Base-by-base conservation (phyloP, 495 filamentous ascomycete species). In the Astrothelium macrocarpum region DNA sequence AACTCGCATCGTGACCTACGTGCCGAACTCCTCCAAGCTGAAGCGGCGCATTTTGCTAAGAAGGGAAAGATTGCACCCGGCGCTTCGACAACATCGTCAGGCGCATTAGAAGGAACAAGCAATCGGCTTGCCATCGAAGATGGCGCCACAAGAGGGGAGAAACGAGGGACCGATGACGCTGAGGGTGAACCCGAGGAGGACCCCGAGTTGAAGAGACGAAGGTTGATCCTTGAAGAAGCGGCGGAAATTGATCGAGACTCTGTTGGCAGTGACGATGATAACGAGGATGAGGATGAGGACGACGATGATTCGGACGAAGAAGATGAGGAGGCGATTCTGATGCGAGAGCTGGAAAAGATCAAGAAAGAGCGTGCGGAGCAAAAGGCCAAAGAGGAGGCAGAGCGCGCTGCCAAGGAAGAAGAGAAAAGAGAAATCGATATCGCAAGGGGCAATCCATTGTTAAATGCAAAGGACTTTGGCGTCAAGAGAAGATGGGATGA, bases 301-400 rank as follows among this genome's bases (percentile, higher is more conserved):
- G 85, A 88, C 61, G 84, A 87, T 62, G 87, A 89, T 16, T 60
- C 59, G 34, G 86, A 89, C 59, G 88, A 90, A 29, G 90, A 95
- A 68, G 93, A 98, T 62, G 92, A 96, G 70, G 90, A 90, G 0
- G 91, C 90, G 0, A 90, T 91, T 70, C 76, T 98, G 60, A 86
- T 94, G 78, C 84, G 95, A 25, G 94, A 98, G 74, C 78, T 98
- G 32, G 93, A 94, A 71, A 92, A 96, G 75, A 95, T 98, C 74
- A 90, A 95, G 75, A 87, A 83, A 62, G 94, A 98, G 75, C 80
- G 94, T 31, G 85, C 87, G 1, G 92, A 91, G 72, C 87, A 90
- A 72, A 86, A 88, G 60, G 91, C 91, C 71, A 84, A 85, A 73
- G 92, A 96, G 81, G 75, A 76, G 14, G 75, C 73, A 34, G 91